Evolutionary conservation across 495 filamentous ascomycete genomes (phyloP).

Genomic region (Penicillium flavigenum): DNA sequence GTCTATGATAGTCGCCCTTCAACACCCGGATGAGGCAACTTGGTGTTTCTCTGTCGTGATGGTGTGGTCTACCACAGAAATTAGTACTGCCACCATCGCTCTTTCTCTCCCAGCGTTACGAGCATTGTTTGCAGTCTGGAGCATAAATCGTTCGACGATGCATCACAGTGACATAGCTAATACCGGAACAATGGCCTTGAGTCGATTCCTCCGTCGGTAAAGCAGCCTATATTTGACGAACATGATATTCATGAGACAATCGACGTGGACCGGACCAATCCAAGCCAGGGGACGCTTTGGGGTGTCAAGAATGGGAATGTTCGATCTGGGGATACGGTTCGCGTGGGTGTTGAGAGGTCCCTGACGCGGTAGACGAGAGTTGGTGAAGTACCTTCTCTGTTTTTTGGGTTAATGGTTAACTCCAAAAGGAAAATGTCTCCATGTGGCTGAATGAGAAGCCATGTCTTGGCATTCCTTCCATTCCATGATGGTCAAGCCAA

Average conservation of each 20-base stretch:
- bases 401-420: background rate
- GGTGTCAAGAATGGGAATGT: too few relatives aligned
- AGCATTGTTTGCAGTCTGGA: conserved; percentile 14
- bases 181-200: background rate
- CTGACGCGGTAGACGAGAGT: background rate
- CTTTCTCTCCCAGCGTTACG: conserved; percentile 23
- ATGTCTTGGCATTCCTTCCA: background rate
- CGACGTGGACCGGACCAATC: background rate
- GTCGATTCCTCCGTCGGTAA: background rate
- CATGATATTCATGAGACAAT: background rate
- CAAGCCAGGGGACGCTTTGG: background rate
- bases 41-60: conserved; percentile 28
- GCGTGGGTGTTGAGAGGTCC: background rate
- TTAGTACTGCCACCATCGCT: conserved; percentile 21
- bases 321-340: background rate
- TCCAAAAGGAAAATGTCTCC: background rate
- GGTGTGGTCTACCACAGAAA: conserved; percentile 20
- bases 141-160: background rate
- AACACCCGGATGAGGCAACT: conserved; percentile 17
- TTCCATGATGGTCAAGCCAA: background rate
- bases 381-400: background rate
- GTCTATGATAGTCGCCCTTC: background rate
- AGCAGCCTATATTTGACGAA: background rate
- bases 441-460: background rate
- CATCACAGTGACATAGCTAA: background rate